These are phyloP conservation scores for Capronia coronata DNA, from an alignment of 2,329 filamentous ascomycete species.

Conservation along the genomic window DNA sequence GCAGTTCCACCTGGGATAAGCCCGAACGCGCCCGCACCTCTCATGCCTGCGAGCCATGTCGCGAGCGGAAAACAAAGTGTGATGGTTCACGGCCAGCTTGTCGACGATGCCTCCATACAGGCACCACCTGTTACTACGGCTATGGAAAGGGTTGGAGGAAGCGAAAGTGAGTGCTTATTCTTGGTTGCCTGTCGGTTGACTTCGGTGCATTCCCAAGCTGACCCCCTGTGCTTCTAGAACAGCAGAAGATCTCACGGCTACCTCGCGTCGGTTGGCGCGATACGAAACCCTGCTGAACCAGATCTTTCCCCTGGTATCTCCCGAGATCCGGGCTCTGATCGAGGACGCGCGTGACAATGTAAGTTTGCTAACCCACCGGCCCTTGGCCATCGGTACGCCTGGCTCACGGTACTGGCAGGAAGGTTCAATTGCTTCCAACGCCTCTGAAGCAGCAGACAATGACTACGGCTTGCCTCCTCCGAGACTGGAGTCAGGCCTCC, in stretches of 20 bases:
- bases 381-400: neutral
- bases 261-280: conserved; percentile 24
- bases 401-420: conserved; percentile 8
- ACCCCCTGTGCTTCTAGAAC: conserved; percentile 18
- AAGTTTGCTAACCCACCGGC: neutral
- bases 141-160: conserved; percentile 30
- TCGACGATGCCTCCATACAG: conserved; percentile 27
- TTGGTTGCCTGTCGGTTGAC: neutral
- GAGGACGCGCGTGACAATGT: conserved; percentile 27
- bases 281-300: conserved; percentile 27
- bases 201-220: neutral
- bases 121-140: conserved; percentile 27
- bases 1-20: conserved; percentile 23
- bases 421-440: conserved; percentile 14
- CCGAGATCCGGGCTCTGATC: conserved; percentile 26
- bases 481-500: conserved; percentile 9
- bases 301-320: conserved; percentile 26
- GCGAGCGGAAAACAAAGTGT: conserved; percentile 29
- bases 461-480: conserved; percentile 13
- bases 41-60: conserved; percentile 29
- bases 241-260: conserved; percentile 27
- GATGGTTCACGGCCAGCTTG: conserved; percentile 27
- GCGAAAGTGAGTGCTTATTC: conserved; percentile 24
- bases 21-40: conserved; percentile 27
- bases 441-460: conserved; percentile 21